These are phyloP conservation scores for Catunica adiposa DNA, from an alignment of 2,329 filamentous ascomycete genomes.

Conservation along the genomic window DNA sequence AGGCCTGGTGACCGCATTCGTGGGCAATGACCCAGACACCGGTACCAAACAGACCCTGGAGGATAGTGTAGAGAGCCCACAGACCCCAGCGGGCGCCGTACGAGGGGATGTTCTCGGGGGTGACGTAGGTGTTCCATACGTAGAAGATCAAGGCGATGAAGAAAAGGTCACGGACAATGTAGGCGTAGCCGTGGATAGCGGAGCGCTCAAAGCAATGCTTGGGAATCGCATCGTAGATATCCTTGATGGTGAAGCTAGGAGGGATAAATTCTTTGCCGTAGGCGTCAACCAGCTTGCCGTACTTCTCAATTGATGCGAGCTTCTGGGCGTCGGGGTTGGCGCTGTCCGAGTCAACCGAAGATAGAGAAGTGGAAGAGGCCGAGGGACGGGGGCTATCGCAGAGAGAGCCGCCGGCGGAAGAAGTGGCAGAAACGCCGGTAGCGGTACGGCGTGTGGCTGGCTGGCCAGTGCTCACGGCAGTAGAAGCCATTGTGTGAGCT, in stretches of 20 bases:
- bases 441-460: conserved; percentile 16
- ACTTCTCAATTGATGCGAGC: conserved; percentile 23
- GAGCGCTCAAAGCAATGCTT: conserved; percentile 94
- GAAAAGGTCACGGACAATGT: conserved; percentile 68
- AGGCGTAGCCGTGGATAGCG: conserved; percentile 54
- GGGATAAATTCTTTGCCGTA: conserved; percentile 90
- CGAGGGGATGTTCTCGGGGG: conserved; percentile 64
- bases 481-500: conserved; percentile 13
- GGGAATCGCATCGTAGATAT: conserved; percentile 91
- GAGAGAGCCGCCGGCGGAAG: conserved; percentile 37
- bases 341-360: conserved; percentile 57
- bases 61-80: conserved; percentile 51
- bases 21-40: conserved; percentile 94
- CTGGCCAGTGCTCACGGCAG: conserved; percentile 12
- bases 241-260: conserved; percentile 92
- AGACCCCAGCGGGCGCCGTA: conserved; percentile 46
- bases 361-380: conserved; percentile 79
- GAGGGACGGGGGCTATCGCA: conserved; percentile 43
- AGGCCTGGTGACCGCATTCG: conserved; percentile 93
- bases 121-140: conserved; percentile 78
- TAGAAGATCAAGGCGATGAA: conserved; percentile 64
- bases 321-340: conserved; percentile 25
- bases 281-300: conserved; percentile 64
- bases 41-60: conserved; percentile 85
- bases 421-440: conserved; percentile 17